A percentile compares a stretch with the other conserved stretches of the same genome.
Conservation (phyloP, 2,329 filamentous ascomycete genomes). For the Periglandula ipomoeae region DNA sequence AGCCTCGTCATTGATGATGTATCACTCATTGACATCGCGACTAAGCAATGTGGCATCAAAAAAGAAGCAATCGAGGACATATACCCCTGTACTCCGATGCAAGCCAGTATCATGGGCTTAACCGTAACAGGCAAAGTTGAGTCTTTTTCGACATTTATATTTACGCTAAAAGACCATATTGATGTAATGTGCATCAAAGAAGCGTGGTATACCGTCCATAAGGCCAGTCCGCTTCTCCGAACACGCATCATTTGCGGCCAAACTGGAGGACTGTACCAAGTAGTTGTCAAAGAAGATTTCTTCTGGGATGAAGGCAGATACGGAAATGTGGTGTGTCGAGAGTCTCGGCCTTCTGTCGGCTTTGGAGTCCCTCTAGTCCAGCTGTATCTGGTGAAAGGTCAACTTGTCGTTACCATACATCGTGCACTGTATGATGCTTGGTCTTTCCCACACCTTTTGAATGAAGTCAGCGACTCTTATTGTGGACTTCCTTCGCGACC, state of each 20-base stretch:
- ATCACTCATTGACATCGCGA: not conserved
- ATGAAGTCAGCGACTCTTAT: not conserved
- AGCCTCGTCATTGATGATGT: not conserved
- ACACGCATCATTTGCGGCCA: not conserved
- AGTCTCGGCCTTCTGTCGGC: not conserved
- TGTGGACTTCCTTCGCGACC: not conserved
- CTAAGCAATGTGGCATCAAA: not conserved
- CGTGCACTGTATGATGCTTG: not conserved
- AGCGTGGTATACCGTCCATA: not conserved
- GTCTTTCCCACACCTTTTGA: not conserved
- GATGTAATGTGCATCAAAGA: not conserved
- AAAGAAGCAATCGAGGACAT: not conserved
- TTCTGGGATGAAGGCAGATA: not conserved
- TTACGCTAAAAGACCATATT: not conserved
- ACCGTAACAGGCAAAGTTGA: not conserved
- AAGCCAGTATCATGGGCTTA: not conserved
- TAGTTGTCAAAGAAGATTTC: not conserved
- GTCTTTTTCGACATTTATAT: not conserved
- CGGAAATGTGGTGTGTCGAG: not conserved
- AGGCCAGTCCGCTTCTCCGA: not conserved
- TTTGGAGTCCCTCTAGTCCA: not conserved
- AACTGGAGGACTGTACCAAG: not conserved
- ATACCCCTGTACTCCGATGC: slow-evolving; percentile 1
- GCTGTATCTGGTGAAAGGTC: not conserved
- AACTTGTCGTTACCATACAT: not conserved